phyloP scores from a whole-genome alignment of 2,329 filamentous ascomycete species.

The Alternaria sp. region DNA sequence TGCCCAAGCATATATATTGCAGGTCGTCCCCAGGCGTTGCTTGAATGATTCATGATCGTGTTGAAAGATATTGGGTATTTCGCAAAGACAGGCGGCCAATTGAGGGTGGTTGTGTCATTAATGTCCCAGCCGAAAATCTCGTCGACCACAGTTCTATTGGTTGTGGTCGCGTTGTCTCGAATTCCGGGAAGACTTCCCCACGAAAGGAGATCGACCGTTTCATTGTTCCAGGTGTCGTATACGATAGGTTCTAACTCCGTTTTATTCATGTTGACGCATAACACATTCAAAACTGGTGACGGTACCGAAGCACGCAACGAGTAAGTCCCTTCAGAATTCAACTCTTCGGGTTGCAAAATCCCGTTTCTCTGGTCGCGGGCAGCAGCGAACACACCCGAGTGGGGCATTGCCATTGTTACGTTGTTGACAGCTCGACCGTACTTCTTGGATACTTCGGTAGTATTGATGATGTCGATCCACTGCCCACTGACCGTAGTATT shows the following conservation, averaged over 20 bases:
- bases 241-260: constrained; percentile 71
- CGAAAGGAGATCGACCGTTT: constrained; percentile 32
- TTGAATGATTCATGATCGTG: constrained; percentile 59
- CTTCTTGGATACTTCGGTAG: constrained; percentile 60
- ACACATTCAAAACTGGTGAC: constrained; percentile 74
- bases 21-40: constrained; percentile 52
- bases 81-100: constrained; percentile 53
- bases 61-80: constrained; percentile 70
- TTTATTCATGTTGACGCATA: constrained; percentile 73
- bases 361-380: constrained; percentile 68
- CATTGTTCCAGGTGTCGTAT: constrained; percentile 67
- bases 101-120: constrained; percentile 62
- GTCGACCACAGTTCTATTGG: constrained; percentile 65
- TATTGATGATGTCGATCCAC: constrained; percentile 72
- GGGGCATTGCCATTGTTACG: constrained; percentile 79
- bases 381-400: constrained; percentile 73
- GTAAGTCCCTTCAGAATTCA: constrained; percentile 73
- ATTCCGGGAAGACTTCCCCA: constrained; percentile 26
- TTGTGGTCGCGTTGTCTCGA: constrained; percentile 36
- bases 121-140: constrained; percentile 72
- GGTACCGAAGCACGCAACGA: constrained; percentile 73
- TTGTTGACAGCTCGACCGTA: constrained; percentile 74
- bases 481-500: constrained; percentile 75
- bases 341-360: constrained; percentile 72
- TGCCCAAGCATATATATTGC: constrained; percentile 71